Base-by-base conservation (phyloP, 805 yeast genomes). In the Middelhovenomyces tepae region DNA sequence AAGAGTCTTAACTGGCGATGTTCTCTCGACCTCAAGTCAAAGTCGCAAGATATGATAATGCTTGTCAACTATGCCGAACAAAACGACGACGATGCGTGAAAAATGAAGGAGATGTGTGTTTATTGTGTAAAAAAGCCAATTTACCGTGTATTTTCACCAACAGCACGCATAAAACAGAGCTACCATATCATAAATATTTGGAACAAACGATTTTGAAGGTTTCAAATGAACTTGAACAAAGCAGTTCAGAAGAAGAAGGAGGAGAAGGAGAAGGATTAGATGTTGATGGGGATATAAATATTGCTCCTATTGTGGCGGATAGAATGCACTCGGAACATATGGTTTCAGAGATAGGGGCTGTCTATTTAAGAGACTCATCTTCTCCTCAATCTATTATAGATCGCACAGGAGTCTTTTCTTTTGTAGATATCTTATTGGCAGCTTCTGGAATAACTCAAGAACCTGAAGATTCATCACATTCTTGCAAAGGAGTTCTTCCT, bases 301-400 rank as follows among this genome's bases (percentile, higher is more conserved):
- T n/a, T n/a, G n/a, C n/a, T n/a, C n/a, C n/a, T n/a, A n/a, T n/a
- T n/a, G n/a, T n/a, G n/a, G n/a, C n/a, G n/a, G n/a, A n/a, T n/a
- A n/a, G n/a, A n/a, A n/a, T n/a, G n/a, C n/a, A n/a, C n/a, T 19
- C 32, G 27, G 39, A 35, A 14, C 28, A 27, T 14, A 31, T 35
- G 32, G 34, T 31, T n/a, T 21, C 34, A 9, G 34, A 35, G 16
- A 35, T 35, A 4, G 39, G 39, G 11, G 39, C 39, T 7, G 11
- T 35, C 10, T 31, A 35, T 4, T 16, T 35, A 25, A 20, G 39
- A 10, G 35, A 35, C 8, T 35, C 39, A 5, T n/a, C n/a, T n/a
- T 35, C 39, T 2, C 39, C 31, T 19, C 39, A 30, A 10, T 30
- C 35, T 5, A 27, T 24, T 14, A 28, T 35, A 17, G 39, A 35